Conservation (phyloP, 495 filamentous ascomycete species). For the Aspergillus sclerotiicarbonarius region DNA sequence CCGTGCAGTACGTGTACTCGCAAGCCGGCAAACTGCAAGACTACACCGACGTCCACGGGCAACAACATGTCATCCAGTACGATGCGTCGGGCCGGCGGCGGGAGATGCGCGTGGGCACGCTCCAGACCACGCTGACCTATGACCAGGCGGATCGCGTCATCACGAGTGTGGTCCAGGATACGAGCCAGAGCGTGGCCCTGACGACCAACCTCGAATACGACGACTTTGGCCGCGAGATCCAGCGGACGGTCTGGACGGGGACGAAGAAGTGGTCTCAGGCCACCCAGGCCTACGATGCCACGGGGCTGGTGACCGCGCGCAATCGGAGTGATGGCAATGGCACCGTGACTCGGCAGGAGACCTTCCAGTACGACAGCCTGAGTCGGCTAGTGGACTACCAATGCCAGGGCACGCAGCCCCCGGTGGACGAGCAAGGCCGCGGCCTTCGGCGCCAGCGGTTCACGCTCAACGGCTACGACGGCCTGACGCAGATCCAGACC, state of each 20-base stretch:
- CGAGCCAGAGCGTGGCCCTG: background rate
- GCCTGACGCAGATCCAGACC: constrained; percentile 1
- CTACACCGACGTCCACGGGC: constrained; percentile 6
- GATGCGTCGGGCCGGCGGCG: constrained; percentile 1
- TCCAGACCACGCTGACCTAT: background rate
- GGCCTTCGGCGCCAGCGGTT: constrained; percentile 1
- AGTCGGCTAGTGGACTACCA: constrained; percentile 3
- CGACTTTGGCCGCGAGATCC: constrained; percentile 10
- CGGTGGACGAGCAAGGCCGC: constrained; percentile 3
- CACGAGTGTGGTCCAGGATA: background rate
- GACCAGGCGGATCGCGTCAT: background rate
- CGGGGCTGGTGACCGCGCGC: constrained; percentile 1
- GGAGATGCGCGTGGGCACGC: background rate
- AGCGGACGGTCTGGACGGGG: background rate
- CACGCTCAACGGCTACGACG: background rate
- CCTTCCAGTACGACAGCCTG: constrained; percentile 6
- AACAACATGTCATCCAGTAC: constrained; percentile 1
- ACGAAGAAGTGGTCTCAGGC: background rate
- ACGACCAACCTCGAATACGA: constrained; percentile 1
- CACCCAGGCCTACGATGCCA: background rate
- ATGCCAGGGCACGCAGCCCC: constrained; percentile 4
- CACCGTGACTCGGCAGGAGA: background rate
- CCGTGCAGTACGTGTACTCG: background rate
- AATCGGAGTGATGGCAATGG: background rate
- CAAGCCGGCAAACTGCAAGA: constrained; percentile 2